A percentile compares a stretch with the other conserved stretches of the same genome.
phyloP scores from a whole-genome alignment of 345 rosid species.

The Raphanus sativus region DNA sequence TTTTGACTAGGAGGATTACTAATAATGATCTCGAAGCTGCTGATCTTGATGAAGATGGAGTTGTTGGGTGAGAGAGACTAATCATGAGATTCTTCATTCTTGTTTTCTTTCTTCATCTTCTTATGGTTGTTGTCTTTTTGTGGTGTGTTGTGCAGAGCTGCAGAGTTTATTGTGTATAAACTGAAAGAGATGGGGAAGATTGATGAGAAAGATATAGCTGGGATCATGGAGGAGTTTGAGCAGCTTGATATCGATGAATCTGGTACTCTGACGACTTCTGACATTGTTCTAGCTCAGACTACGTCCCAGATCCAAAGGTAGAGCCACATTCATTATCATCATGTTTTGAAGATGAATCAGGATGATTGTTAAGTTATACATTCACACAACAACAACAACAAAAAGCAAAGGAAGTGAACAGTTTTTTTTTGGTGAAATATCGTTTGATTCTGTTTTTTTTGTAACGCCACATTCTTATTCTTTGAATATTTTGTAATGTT shows the following conservation, averaged over 20 bases:
- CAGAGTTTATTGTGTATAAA: conserved; percentile 68
- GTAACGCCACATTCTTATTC: background rate
- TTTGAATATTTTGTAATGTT: background rate
- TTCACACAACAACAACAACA: background rate
- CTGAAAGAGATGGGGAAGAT: conserved; percentile 93
- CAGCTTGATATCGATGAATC: conserved; percentile 63
- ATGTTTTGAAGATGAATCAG: background rate
- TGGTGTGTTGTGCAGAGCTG: conserved; percentile 37
- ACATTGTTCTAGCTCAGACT: conserved; percentile 37
- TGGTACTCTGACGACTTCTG: conserved; percentile 34
- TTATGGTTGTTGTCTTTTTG: background rate
- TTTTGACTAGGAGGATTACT: conserved; percentile 61
- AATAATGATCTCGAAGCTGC: conserved; percentile 76
- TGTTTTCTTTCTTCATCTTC: background rate
- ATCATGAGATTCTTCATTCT: background rate
- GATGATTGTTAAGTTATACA: background rate
- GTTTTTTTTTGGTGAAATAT: background rate
- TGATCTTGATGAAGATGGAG: conserved; percentile 72
- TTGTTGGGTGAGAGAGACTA: conserved; percentile 56
- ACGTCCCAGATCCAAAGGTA: conserved; percentile 25
- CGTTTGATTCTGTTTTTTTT: conserved; percentile 11
- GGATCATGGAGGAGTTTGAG: conserved; percentile 67
- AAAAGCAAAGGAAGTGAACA: background rate
- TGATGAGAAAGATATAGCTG: conserved; percentile 60
- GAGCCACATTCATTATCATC: background rate